A percentile compares a stretch with the other conserved stretches of the same genome.
phyloP scores from a whole-genome alignment of 1,284 basidiomycete genomes.

The Chalciporus sp. region DNA sequence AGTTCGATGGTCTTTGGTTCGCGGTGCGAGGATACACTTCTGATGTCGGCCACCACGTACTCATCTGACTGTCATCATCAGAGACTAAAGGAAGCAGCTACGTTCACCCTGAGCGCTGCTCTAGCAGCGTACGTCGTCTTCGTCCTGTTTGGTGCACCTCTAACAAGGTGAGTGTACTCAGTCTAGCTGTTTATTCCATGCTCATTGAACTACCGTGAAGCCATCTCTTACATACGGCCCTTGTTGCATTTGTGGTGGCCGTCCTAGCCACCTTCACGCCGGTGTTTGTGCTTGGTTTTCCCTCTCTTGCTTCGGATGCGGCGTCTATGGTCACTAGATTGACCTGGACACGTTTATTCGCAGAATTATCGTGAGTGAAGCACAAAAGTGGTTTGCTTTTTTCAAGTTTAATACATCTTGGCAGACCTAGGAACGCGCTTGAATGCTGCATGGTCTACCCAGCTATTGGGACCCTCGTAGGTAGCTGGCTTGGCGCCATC shows the following conservation, averaged over 20 bases:
- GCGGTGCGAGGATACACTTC: constrained; percentile 37
- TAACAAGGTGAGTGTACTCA: constrained; percentile 49
- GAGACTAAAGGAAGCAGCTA: constrained; percentile 49
- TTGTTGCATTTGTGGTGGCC: constrained; percentile 71
- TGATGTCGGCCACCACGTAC: constrained; percentile 1
- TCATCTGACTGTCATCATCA: constrained; percentile 13
- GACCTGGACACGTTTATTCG: constrained; percentile 78
- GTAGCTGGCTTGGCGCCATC: constrained; percentile 79
- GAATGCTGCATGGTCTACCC: constrained; percentile 85
- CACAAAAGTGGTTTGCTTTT: constrained; percentile 6
- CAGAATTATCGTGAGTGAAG: constrained; percentile 70
- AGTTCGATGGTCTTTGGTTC: constrained; percentile 29
- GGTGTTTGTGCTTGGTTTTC: constrained; percentile 71
- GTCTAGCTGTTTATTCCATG: constrained; percentile 4
- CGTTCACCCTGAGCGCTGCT: constrained; percentile 55
- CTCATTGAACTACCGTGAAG: constrained; percentile 35
- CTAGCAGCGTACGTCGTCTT: constrained; percentile 51
- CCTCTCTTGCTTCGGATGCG: constrained; percentile 47
- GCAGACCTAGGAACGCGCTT: constrained; percentile 62
- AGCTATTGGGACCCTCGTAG: constrained; percentile 68
- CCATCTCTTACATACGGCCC: constrained; percentile 59
- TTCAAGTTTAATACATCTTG: constrained; percentile 1
- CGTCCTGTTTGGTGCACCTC: constrained; percentile 77
- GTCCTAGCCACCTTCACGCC: constrained; percentile 70
- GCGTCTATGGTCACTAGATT: constrained; percentile 49